Percentiles rank a stretch among this genome's conserved stretches.
phyloP scores from a whole-genome alignment of 257 asterid species.

The Fraxinus anomala region DNA sequence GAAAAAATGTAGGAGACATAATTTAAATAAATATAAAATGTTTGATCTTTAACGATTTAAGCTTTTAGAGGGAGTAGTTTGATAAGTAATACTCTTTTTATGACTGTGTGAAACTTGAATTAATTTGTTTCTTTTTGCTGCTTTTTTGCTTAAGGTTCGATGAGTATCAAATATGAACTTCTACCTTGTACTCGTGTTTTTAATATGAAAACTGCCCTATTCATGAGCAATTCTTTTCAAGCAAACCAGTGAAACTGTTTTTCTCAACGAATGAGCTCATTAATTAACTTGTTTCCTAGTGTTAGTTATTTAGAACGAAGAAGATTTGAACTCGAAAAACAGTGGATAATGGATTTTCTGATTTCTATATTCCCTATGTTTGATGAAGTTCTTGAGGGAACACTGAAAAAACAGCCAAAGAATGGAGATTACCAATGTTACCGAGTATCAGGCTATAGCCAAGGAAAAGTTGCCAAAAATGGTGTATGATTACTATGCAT shows the following conservation, averaged over 20 bases:
- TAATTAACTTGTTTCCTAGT: too few species aligned
- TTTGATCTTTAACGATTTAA: neutral
- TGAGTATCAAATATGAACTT: neutral
- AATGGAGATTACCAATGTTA: conserved; percentile 75
- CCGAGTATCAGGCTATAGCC: conserved; percentile 65
- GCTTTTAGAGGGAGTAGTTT: neutral
- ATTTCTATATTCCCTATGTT: neutral
- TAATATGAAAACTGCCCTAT: too few species aligned
- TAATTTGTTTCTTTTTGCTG: neutral
- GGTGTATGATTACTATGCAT: conserved; percentile 46
- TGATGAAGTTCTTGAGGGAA: conserved; percentile 30
- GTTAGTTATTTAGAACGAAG: neutral
- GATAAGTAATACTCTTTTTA: neutral
- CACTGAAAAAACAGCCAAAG: conserved; percentile 31
- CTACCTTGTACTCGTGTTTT: neutral
- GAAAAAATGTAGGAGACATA: neutral
- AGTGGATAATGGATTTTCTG: conserved; percentile 16
- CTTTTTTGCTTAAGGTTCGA: neutral
- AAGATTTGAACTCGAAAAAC: neutral
- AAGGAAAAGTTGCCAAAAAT: conserved; percentile 42
- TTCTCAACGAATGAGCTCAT: neutral
- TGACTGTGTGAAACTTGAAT: neutral
- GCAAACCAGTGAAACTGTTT: neutral
- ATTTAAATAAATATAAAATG: neutral
- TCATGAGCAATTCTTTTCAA: too few species aligned